Base-by-base conservation (phyloP, 2,329 filamentous ascomycete genomes). In the Myrmaecium sp. region DNA sequence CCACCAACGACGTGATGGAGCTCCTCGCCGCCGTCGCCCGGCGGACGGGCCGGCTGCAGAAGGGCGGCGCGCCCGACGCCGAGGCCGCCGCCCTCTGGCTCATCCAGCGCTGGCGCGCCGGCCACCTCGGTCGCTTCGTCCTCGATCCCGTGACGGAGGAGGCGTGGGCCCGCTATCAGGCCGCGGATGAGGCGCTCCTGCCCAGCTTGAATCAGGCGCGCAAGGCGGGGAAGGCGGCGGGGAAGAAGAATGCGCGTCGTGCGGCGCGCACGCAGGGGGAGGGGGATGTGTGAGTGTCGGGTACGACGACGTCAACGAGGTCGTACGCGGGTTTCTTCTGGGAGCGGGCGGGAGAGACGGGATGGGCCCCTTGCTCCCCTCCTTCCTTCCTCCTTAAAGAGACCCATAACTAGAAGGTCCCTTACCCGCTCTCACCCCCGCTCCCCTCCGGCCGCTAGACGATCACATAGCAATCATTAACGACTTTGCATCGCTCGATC, bases 1-100 rank as follows among this genome's bases (percentile, higher is more conserved):
- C 84, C 1, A 95, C 89, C 2, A 93, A 95, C 49, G 79, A 93
- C 37, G 60, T 92, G n/a, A 54, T 64, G 25, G 63, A 67, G 21
- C 66, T 94, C 14, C 62, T 98, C 8, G 62, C 68, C 9, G 66
- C 58, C 1, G 69, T 92, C 12, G 83, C 81, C 11, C 58, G 44
- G 28, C 74, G 73, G 39, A 81, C 78, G 6, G 89, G 89, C 5
- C 69, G 81, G 36, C 52, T 95, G 26, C 63, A 64, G 24, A 74
- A 75, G 36, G 79, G 81, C 2, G 83, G 81, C 0, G 49, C 64
- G 6, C 72, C 76, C 0, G 74, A 80, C 43, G 53, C 68, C 14
- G 74, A 83, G 28, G 69, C 69, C 5, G 73, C 82, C 2, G 84
- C 84, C 3, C 54, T 82, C 18, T 81, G 80, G 64, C 60, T 92